These are phyloP conservation scores for Nicotiana tabacum DNA, from an alignment of 257 asterid genomes.

Conservation along the genomic window DNA sequence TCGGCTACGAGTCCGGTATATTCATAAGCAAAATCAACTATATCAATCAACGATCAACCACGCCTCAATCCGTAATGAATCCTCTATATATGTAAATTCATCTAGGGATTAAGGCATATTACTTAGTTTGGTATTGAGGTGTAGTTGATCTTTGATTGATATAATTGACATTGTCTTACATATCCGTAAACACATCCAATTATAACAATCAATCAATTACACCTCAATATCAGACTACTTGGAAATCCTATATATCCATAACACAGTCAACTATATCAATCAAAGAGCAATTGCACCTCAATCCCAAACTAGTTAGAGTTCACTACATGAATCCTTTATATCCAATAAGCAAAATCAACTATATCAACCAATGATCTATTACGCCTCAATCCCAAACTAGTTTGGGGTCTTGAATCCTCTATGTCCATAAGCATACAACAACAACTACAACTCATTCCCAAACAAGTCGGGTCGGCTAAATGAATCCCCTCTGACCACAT, in stretches of 20 bases:
- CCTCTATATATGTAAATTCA: background rate
- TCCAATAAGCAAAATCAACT: background rate
- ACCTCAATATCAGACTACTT: background rate
- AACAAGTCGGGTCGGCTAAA: too few species aligned
- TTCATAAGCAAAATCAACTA: background rate
- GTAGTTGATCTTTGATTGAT: too few species aligned
- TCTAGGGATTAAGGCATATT: too few species aligned
- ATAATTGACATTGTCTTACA: too few species aligned
- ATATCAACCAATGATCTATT: background rate
- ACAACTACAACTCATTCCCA: too few species aligned
- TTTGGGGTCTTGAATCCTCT: background rate
- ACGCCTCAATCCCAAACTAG: background rate
- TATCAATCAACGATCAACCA: background rate
- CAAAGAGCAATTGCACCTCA: background rate
- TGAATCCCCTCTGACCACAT: too few species aligned
- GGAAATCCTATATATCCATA: background rate
- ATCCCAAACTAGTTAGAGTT: background rate
- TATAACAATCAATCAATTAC: background rate
- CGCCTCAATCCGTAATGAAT: background rate
- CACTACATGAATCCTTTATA: background rate
- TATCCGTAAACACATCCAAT: background rate
- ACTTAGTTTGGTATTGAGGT: too few species aligned
- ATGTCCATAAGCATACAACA: background rate
- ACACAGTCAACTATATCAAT: background rate
- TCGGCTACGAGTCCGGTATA: background rate